Conservation (phyloP, 768 basidiomycete genomes). For the Austroboletus festivus region DNA sequence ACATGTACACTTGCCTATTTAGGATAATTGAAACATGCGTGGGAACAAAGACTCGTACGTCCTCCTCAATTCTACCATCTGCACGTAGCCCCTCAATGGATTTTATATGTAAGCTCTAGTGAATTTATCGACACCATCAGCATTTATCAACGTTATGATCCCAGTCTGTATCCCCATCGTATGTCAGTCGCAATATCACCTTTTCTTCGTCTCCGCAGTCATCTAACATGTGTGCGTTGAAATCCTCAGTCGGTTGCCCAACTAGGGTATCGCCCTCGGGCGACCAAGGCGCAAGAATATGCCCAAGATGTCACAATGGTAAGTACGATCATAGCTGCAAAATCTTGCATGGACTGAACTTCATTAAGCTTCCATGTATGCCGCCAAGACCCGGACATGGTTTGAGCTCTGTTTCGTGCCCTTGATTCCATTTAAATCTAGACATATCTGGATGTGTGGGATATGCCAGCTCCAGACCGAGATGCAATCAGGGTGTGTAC, state of each 20-base stretch:
- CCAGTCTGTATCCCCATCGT: conserved; percentile 54
- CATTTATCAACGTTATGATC: conserved; percentile 1
- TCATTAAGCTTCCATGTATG: conserved; percentile 50
- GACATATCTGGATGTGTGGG: conserved; percentile 65
- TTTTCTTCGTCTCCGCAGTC: conserved; percentile 5
- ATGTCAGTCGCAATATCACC: conserved; percentile 33
- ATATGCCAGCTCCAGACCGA: conserved; percentile 67
- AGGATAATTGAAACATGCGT: too few relatives aligned
- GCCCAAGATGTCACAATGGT: conserved; percentile 76
- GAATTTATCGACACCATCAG: too few relatives aligned
- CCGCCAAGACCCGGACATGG: conserved; percentile 66
- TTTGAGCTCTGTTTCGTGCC: conserved; percentile 77
- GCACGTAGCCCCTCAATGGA: conserved; percentile 7
- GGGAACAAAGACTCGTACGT: neutral
- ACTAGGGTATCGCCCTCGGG: conserved; percentile 57
- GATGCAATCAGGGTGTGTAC: conserved; percentile 47
- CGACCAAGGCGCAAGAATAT: conserved; percentile 50
- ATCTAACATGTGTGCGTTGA: conserved; percentile 3
- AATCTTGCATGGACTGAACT: neutral
- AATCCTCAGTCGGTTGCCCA: conserved; percentile 58
- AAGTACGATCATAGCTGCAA: conserved; percentile 8
- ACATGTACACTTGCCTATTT: too few relatives aligned
- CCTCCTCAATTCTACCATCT: neutral
- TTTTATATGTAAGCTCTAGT: conserved; percentile 6
- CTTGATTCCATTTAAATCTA: conserved; percentile 59